phyloP scores from a whole-genome alignment of 768 basidiomycete species.

The Suillus subalutaceus region DNA sequence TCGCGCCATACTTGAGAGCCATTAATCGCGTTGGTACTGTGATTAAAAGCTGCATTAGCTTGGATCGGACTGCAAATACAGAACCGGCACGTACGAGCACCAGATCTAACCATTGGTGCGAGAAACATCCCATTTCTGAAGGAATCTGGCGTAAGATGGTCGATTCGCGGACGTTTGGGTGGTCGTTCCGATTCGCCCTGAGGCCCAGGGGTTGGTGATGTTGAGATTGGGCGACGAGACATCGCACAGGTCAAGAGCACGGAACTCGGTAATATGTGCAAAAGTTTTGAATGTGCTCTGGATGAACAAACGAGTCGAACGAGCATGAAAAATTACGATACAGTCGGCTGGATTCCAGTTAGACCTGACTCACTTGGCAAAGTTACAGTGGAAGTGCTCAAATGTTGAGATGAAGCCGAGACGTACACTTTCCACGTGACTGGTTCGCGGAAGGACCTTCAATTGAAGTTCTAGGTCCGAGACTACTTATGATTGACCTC shows the following conservation, averaged over 20 bases:
- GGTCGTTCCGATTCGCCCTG: slow-evolving; percentile 28
- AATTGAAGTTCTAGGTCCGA: background rate
- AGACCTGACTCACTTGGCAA: background rate
- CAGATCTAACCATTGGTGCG: slow-evolving; percentile 99
- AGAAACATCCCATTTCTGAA: slow-evolving; percentile 91
- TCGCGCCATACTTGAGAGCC: slow-evolving; percentile 90
- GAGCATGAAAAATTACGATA: background rate
- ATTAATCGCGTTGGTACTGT: slow-evolving; percentile 85
- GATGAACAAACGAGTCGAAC: background rate
- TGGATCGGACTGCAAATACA: background rate
- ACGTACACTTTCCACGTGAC: background rate
- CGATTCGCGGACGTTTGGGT: slow-evolving; percentile 56
- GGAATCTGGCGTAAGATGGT: slow-evolving; percentile 66
- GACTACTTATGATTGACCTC: background rate
- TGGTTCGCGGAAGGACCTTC: slow-evolving; percentile 5
- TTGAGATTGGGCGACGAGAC: slow-evolving; percentile 56
- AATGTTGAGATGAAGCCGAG: background rate
- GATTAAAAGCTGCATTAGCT: slow-evolving; percentile 19
- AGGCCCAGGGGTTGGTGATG: slow-evolving; percentile 39
- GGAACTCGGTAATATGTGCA: background rate
- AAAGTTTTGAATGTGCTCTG: background rate
- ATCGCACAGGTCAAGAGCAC: slow-evolving; percentile 31
- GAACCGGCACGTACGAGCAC: slow-evolving; percentile 64
- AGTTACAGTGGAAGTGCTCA: background rate
- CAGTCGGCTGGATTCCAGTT: background rate